These are phyloP conservation scores for Podospora australis DNA, from an alignment of 495 filamentous ascomycete species.

Conservation along the genomic window DNA sequence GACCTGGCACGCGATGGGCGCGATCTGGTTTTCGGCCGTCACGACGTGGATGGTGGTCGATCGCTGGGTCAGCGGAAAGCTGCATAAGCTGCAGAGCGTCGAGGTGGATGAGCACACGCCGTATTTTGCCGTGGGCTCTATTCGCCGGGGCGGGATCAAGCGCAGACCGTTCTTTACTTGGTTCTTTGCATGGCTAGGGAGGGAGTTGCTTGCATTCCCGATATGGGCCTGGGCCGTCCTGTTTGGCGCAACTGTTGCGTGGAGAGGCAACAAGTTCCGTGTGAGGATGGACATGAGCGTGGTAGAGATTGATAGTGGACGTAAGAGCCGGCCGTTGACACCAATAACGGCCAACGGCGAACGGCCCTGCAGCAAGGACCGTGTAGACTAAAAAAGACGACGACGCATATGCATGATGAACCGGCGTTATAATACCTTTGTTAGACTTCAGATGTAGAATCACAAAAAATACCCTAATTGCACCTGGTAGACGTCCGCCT, in stretches of 20 bases:
- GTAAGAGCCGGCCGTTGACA: not conserved
- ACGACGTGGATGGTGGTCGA: slow-evolving; percentile 67
- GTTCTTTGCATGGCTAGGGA: slow-evolving; percentile 76
- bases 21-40: slow-evolving; percentile 62
- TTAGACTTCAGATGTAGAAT: slow-evolving; percentile 3
- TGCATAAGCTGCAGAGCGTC: slow-evolving; percentile 66
- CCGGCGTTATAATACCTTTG: slow-evolving; percentile 5
- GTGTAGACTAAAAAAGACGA: slow-evolving; percentile 19
- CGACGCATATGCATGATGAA: not conserved
- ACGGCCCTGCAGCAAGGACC: slow-evolving; percentile 23
- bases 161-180: slow-evolving; percentile 60
- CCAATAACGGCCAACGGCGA: not conserved
- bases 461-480: too few species aligned
- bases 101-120: slow-evolving; percentile 69
- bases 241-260: slow-evolving; percentile 75
- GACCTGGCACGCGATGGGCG: slow-evolving; percentile 63
- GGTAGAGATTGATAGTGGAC: slow-evolving; percentile 29
- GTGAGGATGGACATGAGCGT: slow-evolving; percentile 84
- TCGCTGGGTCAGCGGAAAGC: slow-evolving; percentile 59
- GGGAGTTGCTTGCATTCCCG: slow-evolving; percentile 74
- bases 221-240: slow-evolving; percentile 85
- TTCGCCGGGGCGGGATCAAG: slow-evolving; percentile 27
- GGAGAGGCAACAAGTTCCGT: slow-evolving; percentile 77
- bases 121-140: slow-evolving; percentile 53
- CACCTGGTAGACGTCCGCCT: too few species aligned